Evolutionary conservation across 1,284 basidiomycete species (phyloP), one percentile per base, ranked within the genome.

Genomic region (Psilocybe mexicana): DNA sequence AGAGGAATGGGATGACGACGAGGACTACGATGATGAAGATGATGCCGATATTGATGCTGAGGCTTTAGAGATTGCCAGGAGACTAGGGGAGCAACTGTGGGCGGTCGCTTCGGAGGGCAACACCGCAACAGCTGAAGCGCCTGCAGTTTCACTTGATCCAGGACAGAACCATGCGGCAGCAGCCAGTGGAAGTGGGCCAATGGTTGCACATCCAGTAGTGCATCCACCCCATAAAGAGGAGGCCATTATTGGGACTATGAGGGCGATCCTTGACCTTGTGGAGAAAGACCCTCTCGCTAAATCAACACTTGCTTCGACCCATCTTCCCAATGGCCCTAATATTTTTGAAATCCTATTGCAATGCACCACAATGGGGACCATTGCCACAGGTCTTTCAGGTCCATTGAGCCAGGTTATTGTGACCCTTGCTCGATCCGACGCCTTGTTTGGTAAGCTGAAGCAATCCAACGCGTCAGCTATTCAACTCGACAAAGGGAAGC

Each of bases 1-100:
- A 36, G 64, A 65, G 42, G 76, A 75, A 3, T 72, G 71, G 44
- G 76, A 75, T 3, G 74, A 76, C n/a, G 79, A 81, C 10, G 79
- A 81, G 43, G 72, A 76, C 10, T 76, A 80, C 7, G 78, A 84
- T 0, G 81, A 82, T 3, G 84, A 84, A 2, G 81, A 82, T 4
- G 84, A 83, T 26, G 81, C 82, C 14, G 86, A 86, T 56, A 81
- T 84, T n/a, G 86, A 86, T 28, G 87, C 84, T 6, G 85, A 88
- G 59, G 87, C 87, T 6, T 82, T 87, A 63, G 87, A 85, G 61
- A 87, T 90, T 63, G 86, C 86, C 5, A 79, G 83, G 48, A 76
- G 84, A 35, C 72, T 91, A 30, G 84, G 86, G 11, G 86, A 87
- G 62, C 83, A 90, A 59, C 76, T 91, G 7, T 85, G 84, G 80